A percentile compares a stretch with the other conserved stretches of the same genome.
Evolutionary conservation across 2,329 filamentous ascomycete species (phyloP).

Genomic region (Cercospora sp.): DNA sequence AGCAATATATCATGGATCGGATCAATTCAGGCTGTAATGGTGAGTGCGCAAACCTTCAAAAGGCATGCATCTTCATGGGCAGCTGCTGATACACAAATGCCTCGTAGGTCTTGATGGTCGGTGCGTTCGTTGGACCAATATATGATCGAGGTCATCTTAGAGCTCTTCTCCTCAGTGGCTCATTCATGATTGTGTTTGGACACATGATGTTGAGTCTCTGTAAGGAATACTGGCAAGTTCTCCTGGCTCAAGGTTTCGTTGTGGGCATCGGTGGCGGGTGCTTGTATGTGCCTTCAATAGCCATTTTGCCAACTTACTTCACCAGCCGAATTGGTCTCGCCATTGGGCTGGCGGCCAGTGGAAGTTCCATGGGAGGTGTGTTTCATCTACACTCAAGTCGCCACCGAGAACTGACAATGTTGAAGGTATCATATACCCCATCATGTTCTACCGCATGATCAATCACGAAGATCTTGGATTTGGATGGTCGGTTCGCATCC

Average conservation of each 20-base stretch:
- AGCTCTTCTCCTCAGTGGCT: conserved; percentile 45
- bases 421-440: conserved; percentile 39
- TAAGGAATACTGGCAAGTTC: conserved; percentile 50
- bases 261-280: conserved; percentile 49
- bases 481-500: conserved; percentile 35
- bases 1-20: conserved; percentile 48
- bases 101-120: conserved; percentile 43
- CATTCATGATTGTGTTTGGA: conserved; percentile 50
- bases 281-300: conserved; percentile 49
- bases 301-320: conserved; percentile 53
- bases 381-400: background rate
- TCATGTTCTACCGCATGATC: conserved; percentile 39
- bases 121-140: conserved; percentile 50
- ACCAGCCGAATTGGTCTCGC: conserved; percentile 46
- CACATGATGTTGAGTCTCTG: conserved; percentile 55
- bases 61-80: background rate
- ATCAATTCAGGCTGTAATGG: conserved; percentile 49
- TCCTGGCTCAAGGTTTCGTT: conserved; percentile 53
- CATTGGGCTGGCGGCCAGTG: conserved; percentile 49
- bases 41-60: background rate
- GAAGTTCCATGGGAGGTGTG: conserved; percentile 41
- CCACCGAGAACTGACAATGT: background rate
- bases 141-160: conserved; percentile 54
- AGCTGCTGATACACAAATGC: background rate
- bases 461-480: conserved; percentile 33